Base-by-base conservation (phyloP, 331 rosid genomes). In the Saraca asoca region DNA sequence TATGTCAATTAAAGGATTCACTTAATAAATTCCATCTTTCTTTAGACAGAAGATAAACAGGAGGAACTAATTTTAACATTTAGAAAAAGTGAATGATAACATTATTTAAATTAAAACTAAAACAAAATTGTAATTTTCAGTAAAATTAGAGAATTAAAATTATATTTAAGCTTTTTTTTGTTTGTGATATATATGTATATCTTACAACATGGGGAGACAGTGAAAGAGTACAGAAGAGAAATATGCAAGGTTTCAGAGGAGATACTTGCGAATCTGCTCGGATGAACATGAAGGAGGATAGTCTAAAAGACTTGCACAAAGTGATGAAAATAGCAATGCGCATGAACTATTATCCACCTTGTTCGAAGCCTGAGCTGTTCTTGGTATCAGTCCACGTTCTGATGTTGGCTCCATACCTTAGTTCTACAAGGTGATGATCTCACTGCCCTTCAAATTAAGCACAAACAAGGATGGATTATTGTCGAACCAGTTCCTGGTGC, bases 301-400 rank as follows among this genome's bases (percentile, higher is more conserved):
- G 51, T 20, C 61, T 69, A 10, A 64, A 55, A 49, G 62, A 31
- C 10, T 44, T 46, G 58, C 72, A 62, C n/a, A 20, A 13, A 31
- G 57, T 12, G 57, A 33, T 55, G 17, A 70, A 12, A 31, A 62
- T 62, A 38, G 56, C 50, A 4, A 57, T 64, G 76, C 37, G 68
- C 5, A 63, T 69, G 72, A 76, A 70, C 64, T 76, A 76, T 10
- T 64, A 70, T 14, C 80, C 76, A n/a, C 35, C 53, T 5, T 76
- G 80, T 34, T 20, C 62, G 7, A 67, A 7, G 42, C 80, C 76
- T 17, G 76, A 69, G 0, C 72, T 55, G 76, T 76, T 31, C 66
- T 76, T 18, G 72, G 80, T 12, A 9, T 70, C 9, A 51, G 70
- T 37, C 59, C 60, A n/a, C 70, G 35, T 18, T 31, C 69, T 50